A percentile compares a stretch with the other conserved stretches of the same genome.
These are phyloP conservation scores for Paecilomyces niveus DNA, from an alignment of 2,329 filamentous ascomycete genomes.

Conservation along the genomic window DNA sequence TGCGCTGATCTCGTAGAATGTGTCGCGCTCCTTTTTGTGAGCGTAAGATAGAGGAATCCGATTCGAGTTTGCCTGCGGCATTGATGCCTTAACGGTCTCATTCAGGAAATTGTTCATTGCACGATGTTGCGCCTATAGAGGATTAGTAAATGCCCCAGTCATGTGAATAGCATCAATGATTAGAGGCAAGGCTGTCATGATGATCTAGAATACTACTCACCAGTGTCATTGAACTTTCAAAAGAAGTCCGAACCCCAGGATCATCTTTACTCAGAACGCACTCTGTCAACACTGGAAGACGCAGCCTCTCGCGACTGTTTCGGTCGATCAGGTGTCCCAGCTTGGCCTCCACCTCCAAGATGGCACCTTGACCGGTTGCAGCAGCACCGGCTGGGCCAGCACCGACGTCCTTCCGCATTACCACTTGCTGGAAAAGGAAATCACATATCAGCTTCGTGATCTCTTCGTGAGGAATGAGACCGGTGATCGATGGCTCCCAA, in stretches of 20 bases:
- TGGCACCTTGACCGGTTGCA: conserved; percentile 56
- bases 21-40: conserved; percentile 75
- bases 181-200: background rate
- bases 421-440: conserved; percentile 67
- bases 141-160: conserved; percentile 12
- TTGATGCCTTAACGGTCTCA: conserved; percentile 49
- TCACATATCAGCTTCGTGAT: conserved; percentile 71
- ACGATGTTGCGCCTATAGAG: conserved; percentile 65
- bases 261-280: conserved; percentile 58
- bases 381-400: conserved; percentile 49
- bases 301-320: conserved; percentile 61
- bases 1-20: conserved; percentile 68
- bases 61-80: conserved; percentile 28
- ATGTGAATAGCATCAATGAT: background rate
- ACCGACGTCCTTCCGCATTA: conserved; percentile 57
- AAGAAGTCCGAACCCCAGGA: conserved; percentile 51
- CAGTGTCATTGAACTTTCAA: conserved; percentile 85
- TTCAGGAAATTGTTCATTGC: conserved; percentile 82
- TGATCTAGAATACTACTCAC: conserved; percentile 43
- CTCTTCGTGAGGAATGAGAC: conserved; percentile 64
- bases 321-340: conserved; percentile 73
- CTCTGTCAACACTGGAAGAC: conserved; percentile 62
- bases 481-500: conserved; percentile 58
- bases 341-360: conserved; percentile 92
- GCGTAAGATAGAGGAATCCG: conserved; percentile 58